Evolutionary conservation across 306 rosid genomes (phyloP).

Genomic region (Rosa rugosa): DNA sequence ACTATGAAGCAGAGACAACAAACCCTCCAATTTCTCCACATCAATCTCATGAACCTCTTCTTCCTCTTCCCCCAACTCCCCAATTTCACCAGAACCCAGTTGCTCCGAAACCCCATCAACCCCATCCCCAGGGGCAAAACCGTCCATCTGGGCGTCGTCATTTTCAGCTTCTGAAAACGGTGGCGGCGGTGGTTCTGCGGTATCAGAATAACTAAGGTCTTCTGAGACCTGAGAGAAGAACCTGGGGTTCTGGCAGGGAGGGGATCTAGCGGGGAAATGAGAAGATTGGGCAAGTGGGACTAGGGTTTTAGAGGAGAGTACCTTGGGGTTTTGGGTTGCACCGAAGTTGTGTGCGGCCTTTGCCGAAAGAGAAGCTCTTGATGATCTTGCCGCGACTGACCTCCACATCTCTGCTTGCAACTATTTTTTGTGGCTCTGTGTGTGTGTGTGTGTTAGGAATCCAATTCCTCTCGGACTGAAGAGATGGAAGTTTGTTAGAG

Average conservation of each 20-base stretch:
- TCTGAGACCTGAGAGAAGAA: constrained; percentile 36
- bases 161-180: constrained; percentile 23
- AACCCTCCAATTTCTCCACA: constrained; percentile 47
- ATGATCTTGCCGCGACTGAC: constrained; percentile 22
- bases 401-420: constrained; percentile 28
- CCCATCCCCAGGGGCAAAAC: constrained; percentile 14
- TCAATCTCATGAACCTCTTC: constrained; percentile 39
- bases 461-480: too few relatives aligned
- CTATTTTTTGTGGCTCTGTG: too few relatives aligned
- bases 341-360: constrained; percentile 14
- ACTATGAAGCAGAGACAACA: constrained; percentile 45
- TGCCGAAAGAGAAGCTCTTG: constrained; percentile 31
- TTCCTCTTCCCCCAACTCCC: background rate
- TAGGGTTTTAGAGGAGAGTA: constrained; percentile 23
- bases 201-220: background rate
- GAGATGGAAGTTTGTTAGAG: too few relatives aligned
- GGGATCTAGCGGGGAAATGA: constrained; percentile 14
- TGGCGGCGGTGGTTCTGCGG: background rate
- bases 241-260: constrained; percentile 5
- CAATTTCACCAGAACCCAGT: background rate
- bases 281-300: background rate
- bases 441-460: too few relatives aligned
- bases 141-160: background rate
- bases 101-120: background rate
- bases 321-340: constrained; percentile 28